Evolutionary conservation across 805 yeast species (phyloP).

Genomic region (Candida multigemmis): DNA sequence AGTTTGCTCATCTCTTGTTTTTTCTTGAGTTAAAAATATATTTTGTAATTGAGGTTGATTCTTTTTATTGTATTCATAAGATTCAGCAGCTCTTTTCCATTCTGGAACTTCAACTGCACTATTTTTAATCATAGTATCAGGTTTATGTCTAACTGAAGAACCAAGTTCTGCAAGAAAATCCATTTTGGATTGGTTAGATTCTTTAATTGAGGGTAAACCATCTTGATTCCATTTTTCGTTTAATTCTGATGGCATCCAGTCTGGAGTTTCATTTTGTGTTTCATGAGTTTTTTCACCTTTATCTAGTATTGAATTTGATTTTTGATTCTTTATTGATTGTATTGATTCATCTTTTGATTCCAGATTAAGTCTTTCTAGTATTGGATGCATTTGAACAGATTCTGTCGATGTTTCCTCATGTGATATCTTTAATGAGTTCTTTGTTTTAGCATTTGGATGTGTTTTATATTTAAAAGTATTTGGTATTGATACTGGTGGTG

Average conservation of each 20-base stretch:
- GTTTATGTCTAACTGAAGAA: too few relatives aligned
- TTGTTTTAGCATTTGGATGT: slow-evolving; percentile 37
- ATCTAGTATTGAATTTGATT: too few relatives aligned
- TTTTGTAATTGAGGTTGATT: slow-evolving; percentile 19
- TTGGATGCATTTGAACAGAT: too few relatives aligned
- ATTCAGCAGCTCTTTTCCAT: slow-evolving; percentile 24
- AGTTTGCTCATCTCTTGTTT: slow-evolving; percentile 6
- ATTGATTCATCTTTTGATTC: too few relatives aligned
- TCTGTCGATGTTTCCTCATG: too few relatives aligned
- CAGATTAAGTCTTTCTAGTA: too few relatives aligned
- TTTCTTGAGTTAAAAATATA: slow-evolving; percentile 17
- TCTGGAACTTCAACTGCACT: slow-evolving; percentile 15
- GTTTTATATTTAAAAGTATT: slow-evolving; percentile 36
- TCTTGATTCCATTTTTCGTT: slow-evolving; percentile 21
- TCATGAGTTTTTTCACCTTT: not conserved
- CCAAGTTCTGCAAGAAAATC: slow-evolving; percentile 3
- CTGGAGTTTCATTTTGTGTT: slow-evolving; percentile 15
- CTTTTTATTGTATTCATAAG: slow-evolving; percentile 15
- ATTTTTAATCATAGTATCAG: slow-evolving; percentile 5
- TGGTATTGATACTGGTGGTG: slow-evolving; percentile 23
- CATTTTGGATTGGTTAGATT: slow-evolving; percentile 3
- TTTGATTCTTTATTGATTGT: too few relatives aligned
- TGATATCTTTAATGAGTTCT: slow-evolving; percentile 12
- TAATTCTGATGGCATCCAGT: slow-evolving; percentile 35
- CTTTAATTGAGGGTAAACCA: slow-evolving; percentile 13